These are phyloP conservation scores for Rhododendron mucronatum DNA, from an alignment of 148 eudicot genomes.

Conservation along the genomic window DNA sequence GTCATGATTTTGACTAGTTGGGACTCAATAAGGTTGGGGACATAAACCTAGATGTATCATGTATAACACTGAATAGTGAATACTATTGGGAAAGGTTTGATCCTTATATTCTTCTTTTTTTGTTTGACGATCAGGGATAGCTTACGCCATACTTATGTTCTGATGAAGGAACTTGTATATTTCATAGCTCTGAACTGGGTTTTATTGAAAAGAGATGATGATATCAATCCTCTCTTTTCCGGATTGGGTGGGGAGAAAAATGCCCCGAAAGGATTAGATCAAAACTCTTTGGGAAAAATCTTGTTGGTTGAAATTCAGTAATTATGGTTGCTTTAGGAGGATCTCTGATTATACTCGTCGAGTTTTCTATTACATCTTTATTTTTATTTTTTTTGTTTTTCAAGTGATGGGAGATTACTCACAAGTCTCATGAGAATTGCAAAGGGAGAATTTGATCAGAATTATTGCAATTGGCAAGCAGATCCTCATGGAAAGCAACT, in stretches of 20 bases:
- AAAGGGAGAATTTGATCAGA: background rate
- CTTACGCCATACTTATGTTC: background rate
- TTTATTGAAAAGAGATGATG: background rate
- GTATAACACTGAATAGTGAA: background rate
- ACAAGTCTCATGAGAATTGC: background rate
- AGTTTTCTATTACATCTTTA: background rate
- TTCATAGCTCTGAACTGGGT: background rate
- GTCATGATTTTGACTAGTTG: background rate
- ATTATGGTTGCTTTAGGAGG: background rate
- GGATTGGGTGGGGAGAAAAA: background rate
- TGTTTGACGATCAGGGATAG: background rate
- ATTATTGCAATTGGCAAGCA: background rate
- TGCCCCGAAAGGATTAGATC: background rate
- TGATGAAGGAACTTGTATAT: background rate
- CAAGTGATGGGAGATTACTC: background rate
- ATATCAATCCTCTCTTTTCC: background rate
- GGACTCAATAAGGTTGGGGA: background rate
- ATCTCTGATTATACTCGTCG: background rate
- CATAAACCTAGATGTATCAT: background rate
- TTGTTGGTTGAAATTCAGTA: background rate
- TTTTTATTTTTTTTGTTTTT: too few species aligned
- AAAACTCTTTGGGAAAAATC: background rate
- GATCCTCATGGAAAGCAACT: background rate
- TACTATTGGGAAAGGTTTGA: background rate
- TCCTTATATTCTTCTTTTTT: background rate